Base-by-base conservation (phyloP, 192 early-diverging fungal genomes). In the Gamsiella multidivaricata region DNA sequence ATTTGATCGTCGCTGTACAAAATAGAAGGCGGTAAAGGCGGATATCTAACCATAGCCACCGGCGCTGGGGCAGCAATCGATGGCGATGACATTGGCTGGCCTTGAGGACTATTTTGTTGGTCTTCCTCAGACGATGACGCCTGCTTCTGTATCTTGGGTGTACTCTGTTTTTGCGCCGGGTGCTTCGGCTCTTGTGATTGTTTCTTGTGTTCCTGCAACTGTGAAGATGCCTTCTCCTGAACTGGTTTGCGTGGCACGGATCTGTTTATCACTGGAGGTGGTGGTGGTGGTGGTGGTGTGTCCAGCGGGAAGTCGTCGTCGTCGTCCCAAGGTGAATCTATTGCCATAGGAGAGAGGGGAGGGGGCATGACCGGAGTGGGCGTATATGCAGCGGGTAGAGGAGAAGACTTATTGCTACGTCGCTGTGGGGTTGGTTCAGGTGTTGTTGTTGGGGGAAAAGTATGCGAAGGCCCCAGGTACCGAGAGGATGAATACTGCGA, bases 1-100 rank as follows among this genome's bases (percentile, higher is more conserved):
- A 78, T 78, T 23, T 69, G 65, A 10, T 78, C 74, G 32, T 78
- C 74, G 10, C 60, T 69, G 54, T 78, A 78, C 0, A 78, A 54
- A 49, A 78, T 78, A n/a, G 50, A 53, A 15, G 74, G 74, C 8
- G 74, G 74, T 2, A 61, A 66, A 26, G 74, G 74, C 11, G 74
- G 74, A 41, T 78, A 78, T 33, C 47, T 54, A 11, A 53, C 50
- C 36, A 62, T 47, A 28, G 59, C 20, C 12, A 28, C 32, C 3
- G 57, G 54, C 5, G 33, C 18, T 0, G 57, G 15, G 0, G 59
- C 7, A 5, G 33, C 52, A 0, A 42, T 28, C 17, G 42, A 41
- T n/a, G 59, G 52, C 11, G 43, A 41, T 7, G 33, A 41, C 47
- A 52, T 12, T 29, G 61, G 26, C 29, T 3, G 41, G n/a, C n/a